Conservation (phyloP, 768 basidiomycete species). For the Xerocomellus intermedius region DNA sequence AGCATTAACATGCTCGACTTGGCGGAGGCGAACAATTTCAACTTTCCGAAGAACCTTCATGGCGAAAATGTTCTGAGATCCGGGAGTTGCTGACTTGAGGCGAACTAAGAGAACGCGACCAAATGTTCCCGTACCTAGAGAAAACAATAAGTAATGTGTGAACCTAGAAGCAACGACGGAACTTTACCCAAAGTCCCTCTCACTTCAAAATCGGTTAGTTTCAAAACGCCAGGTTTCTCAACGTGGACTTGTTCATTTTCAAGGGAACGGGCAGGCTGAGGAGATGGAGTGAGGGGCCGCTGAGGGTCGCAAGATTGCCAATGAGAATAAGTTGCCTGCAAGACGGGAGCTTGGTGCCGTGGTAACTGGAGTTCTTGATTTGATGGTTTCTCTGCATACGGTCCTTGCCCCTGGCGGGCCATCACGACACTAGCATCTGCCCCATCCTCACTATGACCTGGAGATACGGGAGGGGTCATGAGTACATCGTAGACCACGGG, state of each 20-base stretch:
- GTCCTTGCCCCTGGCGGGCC: constrained; percentile 13
- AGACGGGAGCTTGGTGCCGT: neutral
- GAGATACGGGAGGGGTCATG: constrained; percentile 71
- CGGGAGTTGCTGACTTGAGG: constrained; percentile 52
- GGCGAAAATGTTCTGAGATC: constrained; percentile 59
- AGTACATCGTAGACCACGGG: constrained; percentile 54
- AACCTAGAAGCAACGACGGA: constrained; percentile 18
- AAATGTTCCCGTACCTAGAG: constrained; percentile 93
- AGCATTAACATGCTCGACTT: constrained; percentile 97
- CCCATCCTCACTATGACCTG: constrained; percentile 46
- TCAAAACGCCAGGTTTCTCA: constrained; percentile 52
- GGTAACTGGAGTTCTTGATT: constrained; percentile 10
- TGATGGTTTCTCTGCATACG: constrained; percentile 8
- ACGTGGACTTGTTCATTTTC: constrained; percentile 73
- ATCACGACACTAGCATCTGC: constrained; percentile 17
- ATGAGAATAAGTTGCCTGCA: constrained; percentile 8
- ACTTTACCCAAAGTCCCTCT: constrained; percentile 67
- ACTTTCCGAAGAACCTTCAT: constrained; percentile 88
- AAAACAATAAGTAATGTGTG: neutral
- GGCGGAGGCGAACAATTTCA: constrained; percentile 84
- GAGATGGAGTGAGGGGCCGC: constrained; percentile 29
- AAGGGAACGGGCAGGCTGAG: constrained; percentile 50
- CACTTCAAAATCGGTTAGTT: constrained; percentile 77
- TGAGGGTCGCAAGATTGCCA: constrained; percentile 10
- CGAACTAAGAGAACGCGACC: constrained; percentile 90